Percentiles rank a stretch among this genome's conserved stretches.
Conservation (phyloP, 139 green algal genomes). For the Chlorella sorokiniana region DNA sequence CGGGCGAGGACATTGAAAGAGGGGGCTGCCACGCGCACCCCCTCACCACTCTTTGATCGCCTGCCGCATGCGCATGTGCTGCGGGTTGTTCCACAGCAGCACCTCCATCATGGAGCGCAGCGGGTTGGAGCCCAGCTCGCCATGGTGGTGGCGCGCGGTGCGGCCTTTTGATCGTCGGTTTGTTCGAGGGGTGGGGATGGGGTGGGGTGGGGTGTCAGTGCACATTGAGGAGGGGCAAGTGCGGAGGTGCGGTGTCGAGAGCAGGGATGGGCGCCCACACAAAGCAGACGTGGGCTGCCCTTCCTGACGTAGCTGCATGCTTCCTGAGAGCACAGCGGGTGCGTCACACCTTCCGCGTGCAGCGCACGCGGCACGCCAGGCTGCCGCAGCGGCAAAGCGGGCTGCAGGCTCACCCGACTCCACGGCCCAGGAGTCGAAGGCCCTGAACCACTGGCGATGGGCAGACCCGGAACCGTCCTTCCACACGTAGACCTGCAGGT, state of each 20-base stretch:
- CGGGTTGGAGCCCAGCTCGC: constrained; percentile 18
- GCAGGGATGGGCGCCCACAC: too few relatives aligned
- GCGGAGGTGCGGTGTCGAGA: too few relatives aligned
- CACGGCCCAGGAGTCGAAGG: constrained; percentile 12
- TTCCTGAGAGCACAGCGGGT: too few relatives aligned
- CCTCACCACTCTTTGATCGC: constrained; percentile 17
- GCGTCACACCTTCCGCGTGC: too few relatives aligned
- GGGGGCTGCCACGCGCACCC: neutral
- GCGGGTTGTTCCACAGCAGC: constrained; percentile 1
- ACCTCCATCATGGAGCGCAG: constrained; percentile 6
- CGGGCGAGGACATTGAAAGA: neutral
- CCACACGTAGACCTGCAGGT: constrained; percentile 27
- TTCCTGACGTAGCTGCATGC: too few relatives aligned
- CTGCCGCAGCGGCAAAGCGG: neutral
- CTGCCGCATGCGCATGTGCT: neutral
- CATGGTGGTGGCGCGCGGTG: neutral
- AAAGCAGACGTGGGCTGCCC: too few relatives aligned
- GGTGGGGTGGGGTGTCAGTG: too few relatives aligned
- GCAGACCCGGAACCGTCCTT: neutral
- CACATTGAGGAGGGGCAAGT: neutral
- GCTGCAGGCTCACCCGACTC: constrained; percentile 10
- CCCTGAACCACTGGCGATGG: constrained; percentile 11
- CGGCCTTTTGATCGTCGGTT: neutral
- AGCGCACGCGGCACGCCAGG: too few relatives aligned
- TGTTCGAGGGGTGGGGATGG: too few relatives aligned